Evolutionary conservation across 1,284 basidiomycete genomes (phyloP).

Genomic region (Naganishia sp.): DNA sequence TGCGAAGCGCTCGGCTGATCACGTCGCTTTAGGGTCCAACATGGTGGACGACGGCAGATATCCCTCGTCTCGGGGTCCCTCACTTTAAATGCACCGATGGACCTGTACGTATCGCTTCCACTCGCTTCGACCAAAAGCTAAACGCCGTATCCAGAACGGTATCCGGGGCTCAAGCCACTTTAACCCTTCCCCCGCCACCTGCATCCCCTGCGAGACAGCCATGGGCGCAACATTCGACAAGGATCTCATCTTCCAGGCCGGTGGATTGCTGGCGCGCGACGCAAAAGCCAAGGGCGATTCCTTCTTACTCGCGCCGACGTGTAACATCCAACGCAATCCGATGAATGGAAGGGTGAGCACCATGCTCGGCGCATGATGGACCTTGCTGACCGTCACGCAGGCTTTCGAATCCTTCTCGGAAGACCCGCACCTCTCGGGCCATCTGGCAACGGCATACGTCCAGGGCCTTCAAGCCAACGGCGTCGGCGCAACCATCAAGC

Average conservation of each 20-base stretch:
- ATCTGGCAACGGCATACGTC: conserved; percentile 64
- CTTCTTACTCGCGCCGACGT: conserved; percentile 70
- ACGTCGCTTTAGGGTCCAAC: conserved; percentile 52
- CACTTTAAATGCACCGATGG: conserved; percentile 48
- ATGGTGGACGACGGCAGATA: conserved; percentile 66
- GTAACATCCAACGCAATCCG: conserved; percentile 76
- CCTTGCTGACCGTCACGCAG: conserved; percentile 27
- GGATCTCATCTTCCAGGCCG: conserved; percentile 64
- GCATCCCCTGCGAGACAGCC: conserved; percentile 38
- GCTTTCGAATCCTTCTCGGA: conserved; percentile 41
- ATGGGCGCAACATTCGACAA: conserved; percentile 43
- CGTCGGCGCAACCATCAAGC: conserved; percentile 62
- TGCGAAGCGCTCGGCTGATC: conserved; percentile 33
- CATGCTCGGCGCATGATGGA: not conserved
- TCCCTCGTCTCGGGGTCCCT: conserved; percentile 64
- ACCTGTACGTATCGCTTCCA: conserved; percentile 13
- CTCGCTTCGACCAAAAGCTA: not conserved
- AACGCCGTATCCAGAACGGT: conserved; percentile 54
- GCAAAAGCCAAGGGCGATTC: conserved; percentile 69
- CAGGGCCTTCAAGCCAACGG: conserved; percentile 66
- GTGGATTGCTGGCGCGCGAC: conserved; percentile 65
- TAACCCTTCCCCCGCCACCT: conserved; percentile 35
- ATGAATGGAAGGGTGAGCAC: conserved; percentile 63
- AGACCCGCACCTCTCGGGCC: conserved; percentile 58
- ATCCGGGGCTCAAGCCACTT: conserved; percentile 65